These are phyloP conservation scores for Artemisia argyi DNA, from an alignment of 129 eudicot genomes.

Conservation along the genomic window DNA sequence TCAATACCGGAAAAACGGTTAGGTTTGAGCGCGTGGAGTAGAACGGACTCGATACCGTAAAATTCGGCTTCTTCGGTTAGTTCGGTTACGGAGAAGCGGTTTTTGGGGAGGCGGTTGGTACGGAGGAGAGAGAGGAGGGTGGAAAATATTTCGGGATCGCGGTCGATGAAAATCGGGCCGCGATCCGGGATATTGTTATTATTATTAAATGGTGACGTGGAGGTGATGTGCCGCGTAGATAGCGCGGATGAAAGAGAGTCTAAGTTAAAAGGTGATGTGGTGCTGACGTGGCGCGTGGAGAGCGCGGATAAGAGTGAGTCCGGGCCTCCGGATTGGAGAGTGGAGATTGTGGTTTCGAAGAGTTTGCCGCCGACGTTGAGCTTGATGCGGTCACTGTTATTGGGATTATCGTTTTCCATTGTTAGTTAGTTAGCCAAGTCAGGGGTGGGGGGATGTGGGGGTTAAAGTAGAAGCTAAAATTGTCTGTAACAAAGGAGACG, in stretches of 20 bases:
- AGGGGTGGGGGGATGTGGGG: too few species aligned
- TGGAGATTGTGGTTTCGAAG: slow-evolving; percentile 84
- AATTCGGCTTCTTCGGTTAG: slow-evolving; percentile 70
- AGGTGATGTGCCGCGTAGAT: too few species aligned
- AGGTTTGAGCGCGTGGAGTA: slow-evolving; percentile 49
- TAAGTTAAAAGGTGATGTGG: too few species aligned
- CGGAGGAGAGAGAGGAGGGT: slow-evolving; percentile 84
- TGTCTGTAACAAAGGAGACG: too few species aligned
- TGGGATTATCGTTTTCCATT: slow-evolving; percentile 43
- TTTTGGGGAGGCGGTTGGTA: slow-evolving; percentile 67
- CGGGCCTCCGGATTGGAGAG: slow-evolving; percentile 82
- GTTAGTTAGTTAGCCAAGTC: too few species aligned
- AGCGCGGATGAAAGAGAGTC: too few species aligned
- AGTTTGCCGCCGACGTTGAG: slow-evolving; percentile 95
- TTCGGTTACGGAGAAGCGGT: slow-evolving; percentile 63
- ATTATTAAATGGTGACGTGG: too few species aligned
- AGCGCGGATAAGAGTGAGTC: slow-evolving; percentile 65
- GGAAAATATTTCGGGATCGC: slow-evolving; percentile 83
- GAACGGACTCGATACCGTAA: slow-evolving; percentile 66
- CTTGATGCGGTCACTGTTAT: slow-evolving; percentile 48
- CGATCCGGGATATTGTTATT: too few species aligned
- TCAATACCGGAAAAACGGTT: slow-evolving; percentile 60
- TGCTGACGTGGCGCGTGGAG: slow-evolving; percentile 42
- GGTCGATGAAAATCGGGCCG: slow-evolving; percentile 59
- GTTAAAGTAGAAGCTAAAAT: too few species aligned